A percentile compares a stretch with the other conserved stretches of the same genome.
Conservation (phyloP, 495 filamentous ascomycete species). For the Coniosporium apollinis region DNA sequence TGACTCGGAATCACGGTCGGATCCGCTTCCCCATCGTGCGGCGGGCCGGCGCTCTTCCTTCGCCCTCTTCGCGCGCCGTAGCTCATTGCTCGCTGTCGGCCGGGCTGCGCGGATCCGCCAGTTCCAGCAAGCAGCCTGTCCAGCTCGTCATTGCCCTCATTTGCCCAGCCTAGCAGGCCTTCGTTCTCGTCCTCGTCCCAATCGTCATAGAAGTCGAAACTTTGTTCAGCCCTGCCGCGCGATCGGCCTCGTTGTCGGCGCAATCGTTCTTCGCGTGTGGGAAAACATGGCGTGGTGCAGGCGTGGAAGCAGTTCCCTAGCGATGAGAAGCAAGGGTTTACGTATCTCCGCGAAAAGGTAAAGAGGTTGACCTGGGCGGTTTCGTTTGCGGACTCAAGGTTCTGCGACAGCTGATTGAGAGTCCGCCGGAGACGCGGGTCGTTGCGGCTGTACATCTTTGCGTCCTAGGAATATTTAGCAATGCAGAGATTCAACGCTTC, state of each 20-base stretch:
- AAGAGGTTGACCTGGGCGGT: constrained; percentile 78
- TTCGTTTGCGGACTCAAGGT: constrained; percentile 82
- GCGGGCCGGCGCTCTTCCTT: constrained; percentile 47
- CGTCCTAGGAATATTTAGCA: not conserved
- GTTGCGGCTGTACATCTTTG: constrained; percentile 41
- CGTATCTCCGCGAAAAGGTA: constrained; percentile 69
- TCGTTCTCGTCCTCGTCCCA: constrained; percentile 68
- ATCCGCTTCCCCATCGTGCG: constrained; percentile 45
- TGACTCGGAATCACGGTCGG: constrained; percentile 84
- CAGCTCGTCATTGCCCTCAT: constrained; percentile 70
- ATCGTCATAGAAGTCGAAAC: constrained; percentile 97
- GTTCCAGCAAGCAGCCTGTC: constrained; percentile 73
- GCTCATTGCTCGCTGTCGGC: constrained; percentile 66
- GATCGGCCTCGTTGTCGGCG: constrained; percentile 41
- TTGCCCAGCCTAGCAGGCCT: constrained; percentile 49
- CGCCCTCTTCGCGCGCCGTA: constrained; percentile 55
- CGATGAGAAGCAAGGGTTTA: constrained; percentile 61
- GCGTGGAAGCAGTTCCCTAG: constrained; percentile 46
- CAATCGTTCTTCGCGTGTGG: constrained; percentile 54
- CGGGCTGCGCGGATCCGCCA: constrained; percentile 45
- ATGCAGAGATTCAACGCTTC: too few species aligned
- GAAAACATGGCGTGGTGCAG: constrained; percentile 57
- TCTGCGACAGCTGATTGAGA: constrained; percentile 84
- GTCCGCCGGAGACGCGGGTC: constrained; percentile 89
- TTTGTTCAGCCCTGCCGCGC: constrained; percentile 56